Evolutionary conservation across 345 rosid genomes (phyloP), one percentile per base, ranked within the genome.

Genomic region (Populus simonii): DNA sequence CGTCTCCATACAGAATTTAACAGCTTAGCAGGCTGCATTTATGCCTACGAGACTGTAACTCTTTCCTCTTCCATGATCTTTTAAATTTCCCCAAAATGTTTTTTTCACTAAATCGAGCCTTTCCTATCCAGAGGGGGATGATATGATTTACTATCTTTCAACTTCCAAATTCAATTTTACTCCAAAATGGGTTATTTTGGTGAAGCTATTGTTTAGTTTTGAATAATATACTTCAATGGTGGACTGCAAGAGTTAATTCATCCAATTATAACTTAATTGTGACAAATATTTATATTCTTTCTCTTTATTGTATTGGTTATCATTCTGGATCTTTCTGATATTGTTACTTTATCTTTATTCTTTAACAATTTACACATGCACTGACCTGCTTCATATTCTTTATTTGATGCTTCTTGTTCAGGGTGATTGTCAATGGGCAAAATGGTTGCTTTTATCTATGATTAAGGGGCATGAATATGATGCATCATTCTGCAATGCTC

Each of bases 391-490:
- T 80, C 71, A 47, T 68, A 38, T 68, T 18, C 45, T 47, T 70
- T 62, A 8, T 79, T 31, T 80, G 75, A 74, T 79, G 74, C 81
- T 76, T 87, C 25, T 74, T 61, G 15, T 66, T 70, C 89, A 96
- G 99, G 97, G 99, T 74, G 97, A 91, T 88, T 92, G 92, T 81
- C 95, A 92, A 70, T 96, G 98, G 98, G 97, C 95, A 79, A 92
- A 89, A 80, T 96, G 98, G 98, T 87, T 93, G 90, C 92, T 96
- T 76, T 87, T 89, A 70, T 92, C 96, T 71, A 92, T 96, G 86
- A 81, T 88, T 70, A 92, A 90, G 79, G 99, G 98, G 74, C 82
- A 72, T 72, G 98, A 96, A 83, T 96, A 93, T 86, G 97, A 93
- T 83, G 94, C 99, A 69, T 93, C 99, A 59, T 96, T 96, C 90